These are phyloP conservation scores for Colletotrichum brevisporum DNA, from an alignment of 2,329 filamentous ascomycete species.

Conservation along the genomic window DNA sequence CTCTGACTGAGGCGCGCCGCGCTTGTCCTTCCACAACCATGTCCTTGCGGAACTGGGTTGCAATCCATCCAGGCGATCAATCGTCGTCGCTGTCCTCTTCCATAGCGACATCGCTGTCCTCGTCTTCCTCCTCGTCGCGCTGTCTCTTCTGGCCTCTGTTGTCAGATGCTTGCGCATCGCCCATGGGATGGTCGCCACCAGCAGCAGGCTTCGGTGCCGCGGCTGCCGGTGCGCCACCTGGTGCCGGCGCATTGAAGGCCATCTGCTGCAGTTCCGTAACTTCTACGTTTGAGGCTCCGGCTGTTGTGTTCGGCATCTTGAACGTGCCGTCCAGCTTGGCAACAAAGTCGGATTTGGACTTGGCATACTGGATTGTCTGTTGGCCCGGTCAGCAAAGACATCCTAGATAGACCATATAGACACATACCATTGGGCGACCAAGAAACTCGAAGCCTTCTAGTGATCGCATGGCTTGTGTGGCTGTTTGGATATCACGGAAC, in stretches of 20 bases:
- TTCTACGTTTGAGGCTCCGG: slow-evolving; percentile 67
- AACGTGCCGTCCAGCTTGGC: slow-evolving; percentile 94
- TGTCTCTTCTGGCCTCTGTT: slow-evolving; percentile 77
- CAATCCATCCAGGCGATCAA: slow-evolving; percentile 48
- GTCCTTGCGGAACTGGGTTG: slow-evolving; percentile 17
- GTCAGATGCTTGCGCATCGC: slow-evolving; percentile 67
- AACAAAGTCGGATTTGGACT: slow-evolving; percentile 88
- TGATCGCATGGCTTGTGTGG: slow-evolving; percentile 92
- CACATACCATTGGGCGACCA: slow-evolving; percentile 84
- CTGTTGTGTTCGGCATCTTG: slow-evolving; percentile 71
- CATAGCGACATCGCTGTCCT: slow-evolving; percentile 79
- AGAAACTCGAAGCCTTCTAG: slow-evolving; percentile 90
- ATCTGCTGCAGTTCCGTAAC: slow-evolving; percentile 83
- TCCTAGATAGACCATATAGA: neutral
- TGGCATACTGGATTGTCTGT: slow-evolving; percentile 92
- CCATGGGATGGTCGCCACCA: slow-evolving; percentile 62
- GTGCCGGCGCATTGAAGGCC: slow-evolving; percentile 80
- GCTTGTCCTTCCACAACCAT: slow-evolving; percentile 19
- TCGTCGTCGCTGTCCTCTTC: slow-evolving; percentile 83
- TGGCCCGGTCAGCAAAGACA: slow-evolving; percentile 33
- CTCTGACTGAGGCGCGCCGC: slow-evolving; percentile 30
- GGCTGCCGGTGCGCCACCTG: slow-evolving; percentile 59
- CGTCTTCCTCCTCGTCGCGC: slow-evolving; percentile 76
- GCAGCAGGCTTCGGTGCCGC: slow-evolving; percentile 63
- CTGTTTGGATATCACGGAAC: slow-evolving; percentile 90